Evolutionary conservation across 2,329 filamentous ascomycete genomes (phyloP).

Genomic region (Pyrenophora graminea): DNA sequence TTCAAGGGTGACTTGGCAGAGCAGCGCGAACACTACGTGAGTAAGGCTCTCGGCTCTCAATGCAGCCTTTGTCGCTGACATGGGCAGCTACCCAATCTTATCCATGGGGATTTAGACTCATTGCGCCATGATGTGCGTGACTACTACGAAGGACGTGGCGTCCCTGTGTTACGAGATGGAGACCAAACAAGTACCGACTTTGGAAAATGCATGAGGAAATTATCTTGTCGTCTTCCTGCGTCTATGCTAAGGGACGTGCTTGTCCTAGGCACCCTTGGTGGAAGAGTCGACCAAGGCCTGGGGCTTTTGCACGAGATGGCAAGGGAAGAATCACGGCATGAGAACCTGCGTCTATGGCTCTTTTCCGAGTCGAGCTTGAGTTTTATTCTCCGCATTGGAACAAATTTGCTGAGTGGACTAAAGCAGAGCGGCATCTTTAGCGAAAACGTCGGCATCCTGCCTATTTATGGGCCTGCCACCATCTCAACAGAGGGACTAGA

Average conservation of each 20-base stretch:
- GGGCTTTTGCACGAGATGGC: constrained; percentile 86
- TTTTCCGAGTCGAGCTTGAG: constrained; percentile 81
- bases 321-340: constrained; percentile 52
- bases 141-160: constrained; percentile 67
- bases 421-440: constrained; percentile 61
- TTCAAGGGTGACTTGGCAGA: constrained; percentile 37
- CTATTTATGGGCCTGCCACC: constrained; percentile 74
- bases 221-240: constrained; percentile 51
- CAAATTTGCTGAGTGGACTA: constrained; percentile 70
- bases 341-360: constrained; percentile 66
- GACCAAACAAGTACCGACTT: constrained; percentile 93
- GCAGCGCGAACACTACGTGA: constrained; percentile 38
- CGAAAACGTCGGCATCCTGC: constrained; percentile 83
- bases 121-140: constrained; percentile 63
- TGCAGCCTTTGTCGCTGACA: constrained; percentile 14
- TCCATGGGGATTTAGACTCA: constrained; percentile 93
- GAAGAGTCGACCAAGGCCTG: constrained; percentile 89
- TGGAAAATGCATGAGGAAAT: constrained; percentile 71
- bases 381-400: constrained; percentile 73
- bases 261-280: constrained; percentile 81
- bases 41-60: constrained; percentile 8
- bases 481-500: constrained; percentile 81
- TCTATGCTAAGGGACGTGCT: constrained; percentile 64
- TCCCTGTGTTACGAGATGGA: constrained; percentile 69
- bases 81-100: constrained; percentile 56